phyloP scores from a whole-genome alignment of 805 yeast species.

The Ascoidea asiatica region DNA sequence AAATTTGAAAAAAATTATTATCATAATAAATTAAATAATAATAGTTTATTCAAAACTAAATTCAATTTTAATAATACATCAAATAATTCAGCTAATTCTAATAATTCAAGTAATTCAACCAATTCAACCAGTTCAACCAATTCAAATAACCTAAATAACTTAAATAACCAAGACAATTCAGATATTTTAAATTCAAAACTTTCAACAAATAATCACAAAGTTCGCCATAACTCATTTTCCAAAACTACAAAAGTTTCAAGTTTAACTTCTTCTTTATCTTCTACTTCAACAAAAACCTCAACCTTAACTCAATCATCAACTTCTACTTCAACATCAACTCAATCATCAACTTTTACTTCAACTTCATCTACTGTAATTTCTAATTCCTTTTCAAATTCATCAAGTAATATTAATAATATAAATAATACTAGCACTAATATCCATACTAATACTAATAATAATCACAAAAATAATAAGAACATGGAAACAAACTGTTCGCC shows the following conservation, averaged over 20 bases:
- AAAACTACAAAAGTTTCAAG: background rate
- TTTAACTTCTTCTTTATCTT: background rate
- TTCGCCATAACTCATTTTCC: background rate
- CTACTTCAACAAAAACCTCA: background rate
- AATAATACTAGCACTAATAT: background rate
- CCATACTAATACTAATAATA: background rate
- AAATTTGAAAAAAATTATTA: background rate
- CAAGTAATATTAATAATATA: background rate
- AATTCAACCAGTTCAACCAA: no score
- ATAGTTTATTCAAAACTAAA: no score
- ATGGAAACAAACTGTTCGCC: no score
- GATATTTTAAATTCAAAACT: background rate
- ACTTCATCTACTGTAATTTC: background rate
- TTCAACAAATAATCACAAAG: background rate
- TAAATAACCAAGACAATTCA: background rate
- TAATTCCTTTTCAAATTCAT: background rate
- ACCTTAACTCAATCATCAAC: slow-evolving; percentile 2
- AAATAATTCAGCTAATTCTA: no score
- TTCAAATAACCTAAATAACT: no score
- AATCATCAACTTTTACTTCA: background rate
- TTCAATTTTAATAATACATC: no score
- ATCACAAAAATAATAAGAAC: background rate
- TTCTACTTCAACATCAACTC: background rate
- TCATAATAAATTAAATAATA: no score
- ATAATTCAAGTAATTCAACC: no score